A percentile compares a stretch with the other conserved stretches of the same genome.
Conservation (phyloP, 2,329 filamentous ascomycete genomes). For the Epichloe bromicola region DNA sequence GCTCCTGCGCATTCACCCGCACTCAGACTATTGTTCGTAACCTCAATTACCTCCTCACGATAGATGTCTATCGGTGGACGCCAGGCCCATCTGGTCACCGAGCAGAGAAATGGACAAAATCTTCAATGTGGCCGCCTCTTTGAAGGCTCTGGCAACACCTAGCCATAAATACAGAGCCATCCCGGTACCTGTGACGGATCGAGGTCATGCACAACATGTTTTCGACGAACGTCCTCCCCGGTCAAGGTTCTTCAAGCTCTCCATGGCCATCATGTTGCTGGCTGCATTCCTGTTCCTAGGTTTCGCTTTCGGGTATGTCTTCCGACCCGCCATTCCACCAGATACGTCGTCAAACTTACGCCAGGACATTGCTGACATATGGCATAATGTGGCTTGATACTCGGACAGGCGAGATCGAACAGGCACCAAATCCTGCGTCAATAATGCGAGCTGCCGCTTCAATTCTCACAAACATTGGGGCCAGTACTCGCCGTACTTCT, state of each 20-base stretch:
- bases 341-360: not conserved
- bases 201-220: not conserved
- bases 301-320: conserved; percentile 9
- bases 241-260: conserved; percentile 8
- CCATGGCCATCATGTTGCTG: conserved; percentile 8
- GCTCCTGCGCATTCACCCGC: not conserved
- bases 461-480: conserved; percentile 62
- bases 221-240: conserved; percentile 1
- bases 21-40: too few species aligned
- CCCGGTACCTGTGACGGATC: conserved; percentile 7
- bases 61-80: not conserved
- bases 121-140: conserved; percentile 1
- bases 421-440: not conserved
- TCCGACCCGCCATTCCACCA: not conserved
- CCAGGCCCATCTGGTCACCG: not conserved
- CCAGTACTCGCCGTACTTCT: conserved; percentile 78
- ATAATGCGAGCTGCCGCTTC: conserved; percentile 34
- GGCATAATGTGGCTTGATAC: not conserved
- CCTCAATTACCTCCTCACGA: too few species aligned
- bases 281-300: conserved; percentile 7
- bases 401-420: conserved; percentile 5
- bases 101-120: conserved; percentile 4
- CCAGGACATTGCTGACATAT: not conserved
- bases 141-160: conserved; percentile 10
- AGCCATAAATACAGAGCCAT: conserved; percentile 18